These are phyloP conservation scores for Colletotrichum cuscutae DNA, from an alignment of 2,329 filamentous ascomycete species.

Conservation along the genomic window DNA sequence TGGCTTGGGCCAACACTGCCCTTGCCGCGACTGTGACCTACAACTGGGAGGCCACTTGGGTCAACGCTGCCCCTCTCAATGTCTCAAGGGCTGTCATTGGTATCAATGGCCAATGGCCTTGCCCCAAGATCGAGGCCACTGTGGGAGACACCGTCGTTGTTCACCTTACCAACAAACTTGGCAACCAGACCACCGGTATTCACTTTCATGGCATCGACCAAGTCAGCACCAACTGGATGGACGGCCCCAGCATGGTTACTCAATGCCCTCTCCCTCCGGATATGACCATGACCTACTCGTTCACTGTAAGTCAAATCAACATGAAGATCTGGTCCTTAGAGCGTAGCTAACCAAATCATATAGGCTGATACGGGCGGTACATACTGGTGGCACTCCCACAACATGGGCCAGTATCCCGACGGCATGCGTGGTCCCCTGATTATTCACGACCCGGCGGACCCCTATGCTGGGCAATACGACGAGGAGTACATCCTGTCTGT, in stretches of 20 bases:
- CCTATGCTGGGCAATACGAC: constrained; percentile 63
- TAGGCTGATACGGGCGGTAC: constrained; percentile 52
- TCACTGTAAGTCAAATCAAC: constrained; percentile 49
- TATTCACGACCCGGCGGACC: constrained; percentile 66
- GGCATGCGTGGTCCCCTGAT: constrained; percentile 72
- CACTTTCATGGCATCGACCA: constrained; percentile 71
- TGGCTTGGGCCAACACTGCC: constrained; percentile 38
- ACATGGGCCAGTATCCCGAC: constrained; percentile 73
- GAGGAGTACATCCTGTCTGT: constrained; percentile 63
- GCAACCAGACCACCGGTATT: constrained; percentile 62
- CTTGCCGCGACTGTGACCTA: constrained; percentile 46
- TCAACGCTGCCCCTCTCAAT: constrained; percentile 50
- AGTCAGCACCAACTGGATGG: constrained; percentile 64
- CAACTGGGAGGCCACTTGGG: constrained; percentile 54
- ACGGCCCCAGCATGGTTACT: constrained; percentile 65
- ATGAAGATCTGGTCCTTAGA: not conserved
- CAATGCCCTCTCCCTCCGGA: constrained; percentile 66
- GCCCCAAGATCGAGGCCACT: constrained; percentile 63
- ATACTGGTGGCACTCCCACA: constrained; percentile 71
- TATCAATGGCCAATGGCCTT: constrained; percentile 72
- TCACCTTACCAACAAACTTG: constrained; percentile 60
- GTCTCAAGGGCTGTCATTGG: constrained; percentile 53
- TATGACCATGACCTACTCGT: constrained; percentile 62
- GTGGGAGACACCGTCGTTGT: constrained; percentile 62
- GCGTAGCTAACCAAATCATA: not conserved